Conservation (phyloP, 2,329 filamentous ascomycete species). For the Metarhizium brunneum region DNA sequence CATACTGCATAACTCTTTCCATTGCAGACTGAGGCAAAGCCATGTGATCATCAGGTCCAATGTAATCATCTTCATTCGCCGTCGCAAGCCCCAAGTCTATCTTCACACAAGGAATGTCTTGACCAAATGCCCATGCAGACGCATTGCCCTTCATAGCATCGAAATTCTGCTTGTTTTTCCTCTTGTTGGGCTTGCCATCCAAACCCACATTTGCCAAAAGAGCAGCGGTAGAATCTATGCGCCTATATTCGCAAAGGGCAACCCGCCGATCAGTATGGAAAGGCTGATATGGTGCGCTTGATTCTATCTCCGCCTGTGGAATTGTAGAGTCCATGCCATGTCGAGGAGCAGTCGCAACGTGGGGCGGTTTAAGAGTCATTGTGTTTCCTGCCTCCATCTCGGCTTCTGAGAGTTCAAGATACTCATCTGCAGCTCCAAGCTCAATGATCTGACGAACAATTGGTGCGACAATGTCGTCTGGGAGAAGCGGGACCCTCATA, state of each 20-base stretch:
- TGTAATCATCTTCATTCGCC: constrained; percentile 42
- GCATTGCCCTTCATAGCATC: constrained; percentile 6
- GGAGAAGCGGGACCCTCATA: constrained; percentile 53
- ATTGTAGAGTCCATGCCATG: constrained; percentile 52
- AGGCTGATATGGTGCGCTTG: constrained; percentile 88
- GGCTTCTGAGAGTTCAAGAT: constrained; percentile 42
- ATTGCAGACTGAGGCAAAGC: constrained; percentile 55
- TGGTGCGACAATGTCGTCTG: constrained; percentile 49
- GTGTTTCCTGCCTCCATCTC: constrained; percentile 46
- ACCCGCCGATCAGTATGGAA: constrained; percentile 90
- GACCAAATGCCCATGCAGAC: constrained; percentile 51
- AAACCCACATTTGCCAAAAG: constrained; percentile 32
- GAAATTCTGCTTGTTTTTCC: constrained; percentile 13
- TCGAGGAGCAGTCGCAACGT: constrained; percentile 25
- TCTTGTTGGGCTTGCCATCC: constrained; percentile 30
- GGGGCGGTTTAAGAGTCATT: constrained; percentile 36
- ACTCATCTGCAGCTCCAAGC: constrained; percentile 42
- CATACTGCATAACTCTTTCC: constrained; percentile 50
- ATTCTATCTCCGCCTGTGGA: constrained; percentile 81
- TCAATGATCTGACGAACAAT: constrained; percentile 45
- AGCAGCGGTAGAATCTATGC: constrained; percentile 24
- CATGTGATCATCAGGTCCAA: constrained; percentile 43
- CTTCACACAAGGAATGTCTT: constrained; percentile 38
- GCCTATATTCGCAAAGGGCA: constrained; percentile 58
- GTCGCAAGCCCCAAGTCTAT: constrained; percentile 41